Base-by-base conservation (phyloP, 2,329 filamentous ascomycete species). In the Pleomassaria siparia region DNA sequence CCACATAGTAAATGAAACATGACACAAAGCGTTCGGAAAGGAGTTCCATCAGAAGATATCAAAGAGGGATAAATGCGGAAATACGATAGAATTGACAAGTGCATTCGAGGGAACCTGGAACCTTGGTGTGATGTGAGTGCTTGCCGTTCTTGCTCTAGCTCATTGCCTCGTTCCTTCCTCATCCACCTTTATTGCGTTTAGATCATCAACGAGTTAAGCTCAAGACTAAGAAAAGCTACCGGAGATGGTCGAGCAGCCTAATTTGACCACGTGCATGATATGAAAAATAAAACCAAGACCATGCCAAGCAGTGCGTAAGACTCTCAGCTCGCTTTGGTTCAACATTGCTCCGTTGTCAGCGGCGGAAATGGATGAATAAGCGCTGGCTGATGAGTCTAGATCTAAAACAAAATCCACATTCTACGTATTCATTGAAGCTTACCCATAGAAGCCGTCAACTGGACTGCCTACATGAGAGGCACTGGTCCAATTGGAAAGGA, bases 321-420 rank as follows among this genome's bases (percentile, higher is more conserved):
- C 5, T 10, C 5, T 32, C 25, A 26, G 25, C n/a, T 28, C 12
- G 7, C 12, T 32, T 32, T 32, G 29, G 29, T 6, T n/a, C 7
- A 9, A 32, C n/a, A n/a, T 32, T 10, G 29, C 29, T n/a, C 7
- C 12, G 7, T 26, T 12, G 25, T 12, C 7, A 7, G 12, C 25
- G 25, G 7, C 12, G 12, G 25, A 12, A 26, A 26, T 44, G 36
- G 32, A 10, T 33, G 15, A 11, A 20, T 35, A n/a, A n/a, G n/a
- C n/a, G 24, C 16, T 21, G 29, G 32, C 20, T 30, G 24, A 21
- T 47, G 5, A 8, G 24, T 26, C 25, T 12, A 41, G 6, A 21
- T 40, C 28, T 43, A 36, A 41, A 40, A 45, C 40, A n/a, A 22
- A n/a, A n/a, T 39, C 37, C 35, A 47, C 33, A 33, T 50, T 37